phyloP scores from a whole-genome alignment of 331 rosid species.

The Pyracantha coccinea region DNA sequence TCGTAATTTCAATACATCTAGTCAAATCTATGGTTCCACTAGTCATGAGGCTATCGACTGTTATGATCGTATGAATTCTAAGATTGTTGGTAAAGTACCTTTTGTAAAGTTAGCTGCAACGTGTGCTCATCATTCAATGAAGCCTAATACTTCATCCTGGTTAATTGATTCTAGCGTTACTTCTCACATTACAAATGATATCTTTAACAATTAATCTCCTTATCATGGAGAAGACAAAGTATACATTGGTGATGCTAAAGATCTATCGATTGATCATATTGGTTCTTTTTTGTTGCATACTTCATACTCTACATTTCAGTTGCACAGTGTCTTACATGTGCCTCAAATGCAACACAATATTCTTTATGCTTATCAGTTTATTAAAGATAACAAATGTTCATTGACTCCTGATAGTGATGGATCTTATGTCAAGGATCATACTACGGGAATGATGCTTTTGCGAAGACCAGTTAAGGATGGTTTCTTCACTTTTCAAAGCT shows the following conservation, averaged over 20 bases:
- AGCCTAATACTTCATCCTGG: not conserved
- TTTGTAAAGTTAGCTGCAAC: too few relatives aligned
- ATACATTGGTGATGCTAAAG: not conserved
- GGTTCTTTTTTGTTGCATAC: not conserved
- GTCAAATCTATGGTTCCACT: not conserved
- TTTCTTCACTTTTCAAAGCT: too few relatives aligned
- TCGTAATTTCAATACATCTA: not conserved
- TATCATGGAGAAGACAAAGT: too few relatives aligned
- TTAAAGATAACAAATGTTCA: not conserved
- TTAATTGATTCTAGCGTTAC: fast-evolving
- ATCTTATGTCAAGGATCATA: not conserved
- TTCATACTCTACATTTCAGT: too few relatives aligned
- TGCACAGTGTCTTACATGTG: not conserved
- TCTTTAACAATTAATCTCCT: not conserved
- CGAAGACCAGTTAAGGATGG: not conserved
- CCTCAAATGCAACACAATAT: not conserved
- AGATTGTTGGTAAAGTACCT: not conserved
- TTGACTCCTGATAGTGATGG: too few relatives aligned
- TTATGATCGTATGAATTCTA: not conserved
- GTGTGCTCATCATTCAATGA: not conserved
- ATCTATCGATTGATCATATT: too few relatives aligned
- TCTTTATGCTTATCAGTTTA: not conserved
- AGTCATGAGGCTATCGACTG: not conserved
- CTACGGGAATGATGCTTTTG: not conserved
- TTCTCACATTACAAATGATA: too few relatives aligned